These are phyloP conservation scores for Ophiostoma sp. DNA, from an alignment of 2,329 filamentous ascomycete species.

Conservation along the genomic window DNA sequence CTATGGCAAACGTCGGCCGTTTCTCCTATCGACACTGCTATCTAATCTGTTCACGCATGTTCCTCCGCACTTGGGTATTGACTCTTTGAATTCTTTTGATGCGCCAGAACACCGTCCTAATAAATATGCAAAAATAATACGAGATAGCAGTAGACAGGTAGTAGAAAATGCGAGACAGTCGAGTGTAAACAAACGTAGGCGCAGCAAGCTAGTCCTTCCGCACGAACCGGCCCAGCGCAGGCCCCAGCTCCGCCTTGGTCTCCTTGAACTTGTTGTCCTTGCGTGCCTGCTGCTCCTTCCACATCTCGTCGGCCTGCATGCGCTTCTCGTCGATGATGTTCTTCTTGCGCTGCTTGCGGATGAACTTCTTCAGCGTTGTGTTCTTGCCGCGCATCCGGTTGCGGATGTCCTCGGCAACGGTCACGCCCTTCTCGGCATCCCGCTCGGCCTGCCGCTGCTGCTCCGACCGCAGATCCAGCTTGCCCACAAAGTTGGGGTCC, in stretches of 20 bases:
- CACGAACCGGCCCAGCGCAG: constrained; percentile 79
- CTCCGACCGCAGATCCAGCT: constrained; percentile 73
- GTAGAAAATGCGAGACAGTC: neutral
- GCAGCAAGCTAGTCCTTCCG: constrained; percentile 49
- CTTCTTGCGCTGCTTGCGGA: constrained; percentile 85
- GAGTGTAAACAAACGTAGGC: neutral
- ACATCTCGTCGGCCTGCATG: constrained; percentile 76
- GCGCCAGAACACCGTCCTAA: constrained; percentile 13
- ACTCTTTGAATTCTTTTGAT: constrained; percentile 7
- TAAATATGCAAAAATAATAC: neutral
- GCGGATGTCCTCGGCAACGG: constrained; percentile 58
- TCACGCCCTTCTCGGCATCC: constrained; percentile 58
- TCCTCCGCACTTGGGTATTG: no score
- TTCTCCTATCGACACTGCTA: neutral
- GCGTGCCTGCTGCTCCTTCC: constrained; percentile 64
- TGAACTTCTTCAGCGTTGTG: constrained; percentile 76
- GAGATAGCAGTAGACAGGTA: neutral
- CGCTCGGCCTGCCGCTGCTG: constrained; percentile 70
- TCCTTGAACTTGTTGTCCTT: constrained; percentile 58
- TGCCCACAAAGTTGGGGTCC: constrained; percentile 86
- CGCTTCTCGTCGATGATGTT: constrained; percentile 97
- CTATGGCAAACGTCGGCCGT: neutral
- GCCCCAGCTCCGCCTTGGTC: constrained; percentile 69
- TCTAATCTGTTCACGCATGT: neutral
- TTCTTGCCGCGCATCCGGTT: constrained; percentile 78